These are phyloP conservation scores for Nitzschia putrida DNA, from an alignment of 108 stramenopile genomes.

Conservation along the genomic window DNA sequence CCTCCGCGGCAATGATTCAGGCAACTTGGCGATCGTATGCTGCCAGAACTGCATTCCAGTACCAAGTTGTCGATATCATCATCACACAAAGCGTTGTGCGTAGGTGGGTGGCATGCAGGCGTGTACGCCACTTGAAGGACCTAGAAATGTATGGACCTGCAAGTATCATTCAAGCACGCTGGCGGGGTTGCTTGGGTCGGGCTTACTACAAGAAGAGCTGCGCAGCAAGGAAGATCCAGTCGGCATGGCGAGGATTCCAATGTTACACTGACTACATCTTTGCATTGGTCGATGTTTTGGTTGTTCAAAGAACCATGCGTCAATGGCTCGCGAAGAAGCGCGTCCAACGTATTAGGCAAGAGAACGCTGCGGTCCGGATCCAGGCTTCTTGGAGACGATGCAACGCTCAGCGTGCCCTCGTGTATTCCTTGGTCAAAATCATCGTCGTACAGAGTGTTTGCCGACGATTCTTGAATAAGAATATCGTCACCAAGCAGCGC, in stretches of 20 bases:
- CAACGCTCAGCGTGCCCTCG: slow-evolving; percentile 50
- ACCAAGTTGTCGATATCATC: slow-evolving; percentile 63
- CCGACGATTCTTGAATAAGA: slow-evolving; percentile 52
- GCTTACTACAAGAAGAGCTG: slow-evolving; percentile 5
- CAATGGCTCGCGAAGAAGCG: slow-evolving; percentile 45
- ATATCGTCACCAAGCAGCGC: slow-evolving; percentile 29
- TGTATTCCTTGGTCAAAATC: slow-evolving; percentile 61
- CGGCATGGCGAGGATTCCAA: slow-evolving; percentile 61
- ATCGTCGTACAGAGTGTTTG: slow-evolving; percentile 72
- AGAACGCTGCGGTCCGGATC: slow-evolving; percentile 42
- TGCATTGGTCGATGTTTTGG: slow-evolving; percentile 52
- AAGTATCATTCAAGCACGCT: slow-evolving; percentile 32
- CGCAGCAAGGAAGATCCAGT: slow-evolving; percentile 56
- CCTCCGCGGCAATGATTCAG: slow-evolving; percentile 59
- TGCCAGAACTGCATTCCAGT: slow-evolving; percentile 50
- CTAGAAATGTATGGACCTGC: slow-evolving; percentile 9
- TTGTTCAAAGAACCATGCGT: slow-evolving; percentile 52
- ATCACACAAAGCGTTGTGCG: slow-evolving; percentile 69
- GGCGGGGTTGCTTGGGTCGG: slow-evolving; percentile 21
- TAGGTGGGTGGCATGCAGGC: slow-evolving; percentile 36
- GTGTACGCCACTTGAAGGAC: slow-evolving; percentile 2
- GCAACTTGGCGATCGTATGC: slow-evolving; percentile 51
- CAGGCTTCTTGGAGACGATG: slow-evolving; percentile 55
- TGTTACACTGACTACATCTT: slow-evolving; percentile 65
- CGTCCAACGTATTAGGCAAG: slow-evolving; percentile 23